Percentiles rank a stretch among this genome's conserved stretches.
phyloP scores from a whole-genome alignment of 345 rosid genomes.

The Bretschneidera sinensis region DNA sequence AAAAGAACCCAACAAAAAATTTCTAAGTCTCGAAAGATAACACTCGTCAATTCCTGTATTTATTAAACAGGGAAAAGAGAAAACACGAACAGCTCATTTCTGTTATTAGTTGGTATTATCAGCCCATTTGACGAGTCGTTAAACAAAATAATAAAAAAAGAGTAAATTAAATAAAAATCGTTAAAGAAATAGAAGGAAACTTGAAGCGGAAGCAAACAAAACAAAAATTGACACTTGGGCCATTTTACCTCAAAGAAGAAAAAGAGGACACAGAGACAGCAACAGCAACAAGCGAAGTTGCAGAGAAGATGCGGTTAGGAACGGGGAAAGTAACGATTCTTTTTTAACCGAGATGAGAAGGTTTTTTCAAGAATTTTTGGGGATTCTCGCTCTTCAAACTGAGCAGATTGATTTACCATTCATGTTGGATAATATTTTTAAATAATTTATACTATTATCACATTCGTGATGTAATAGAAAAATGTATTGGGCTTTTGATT shows the following conservation, averaged over 20 bases:
- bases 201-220: slow-evolving; percentile 16
- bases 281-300: neutral
- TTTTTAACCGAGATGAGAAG: too few relatives aligned
- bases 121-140: slow-evolving; percentile 12
- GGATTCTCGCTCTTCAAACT: too few relatives aligned
- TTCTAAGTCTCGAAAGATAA: neutral
- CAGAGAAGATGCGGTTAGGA: slow-evolving; percentile 3
- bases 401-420: too few relatives aligned
- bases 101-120: slow-evolving; percentile 10
- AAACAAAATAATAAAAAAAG: neutral
- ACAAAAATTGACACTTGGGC: neutral
- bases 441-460: too few relatives aligned
- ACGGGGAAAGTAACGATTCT: neutral
- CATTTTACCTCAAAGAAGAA: slow-evolving; percentile 1
- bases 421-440: too few relatives aligned
- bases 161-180: neutral
- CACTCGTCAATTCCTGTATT: slow-evolving; percentile 8
- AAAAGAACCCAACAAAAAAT: neutral
- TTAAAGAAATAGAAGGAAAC: neutral
- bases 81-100: neutral
- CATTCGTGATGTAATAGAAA: too few relatives aligned
- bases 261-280: neutral
- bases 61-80: slow-evolving; percentile 8
- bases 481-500: too few relatives aligned
- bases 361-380: too few relatives aligned